Base-by-base conservation (phyloP, 75 land plant species). In the Sequoiadendron giganteum region DNA sequence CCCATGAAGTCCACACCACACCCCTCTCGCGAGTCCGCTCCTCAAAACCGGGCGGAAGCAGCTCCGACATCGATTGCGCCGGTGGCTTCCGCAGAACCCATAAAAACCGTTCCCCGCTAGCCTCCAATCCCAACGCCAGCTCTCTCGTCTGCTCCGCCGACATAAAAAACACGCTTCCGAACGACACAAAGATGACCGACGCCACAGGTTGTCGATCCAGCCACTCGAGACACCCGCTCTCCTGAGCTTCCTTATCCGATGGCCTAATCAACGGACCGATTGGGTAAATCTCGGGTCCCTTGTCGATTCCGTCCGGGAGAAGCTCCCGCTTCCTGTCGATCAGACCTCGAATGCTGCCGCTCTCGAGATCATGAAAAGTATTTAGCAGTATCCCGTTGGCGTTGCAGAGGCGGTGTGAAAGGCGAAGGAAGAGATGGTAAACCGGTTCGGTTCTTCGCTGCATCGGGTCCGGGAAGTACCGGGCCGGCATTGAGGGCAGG, bases 121-220 rank as follows among this genome's bases (percentile, higher is more conserved):
- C 87, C 86, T 95, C 95, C 36, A 95, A 75, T 19, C 94, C 97
- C 21, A 85, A 16, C 3, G 95, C 97, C 40, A 95, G 89, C 89
- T 94, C 96, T 79, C 61, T 90, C 85, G 90, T 47, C 75, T 94
- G 94, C 42, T 70, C 89, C 25, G 18, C 70, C 2, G 93, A 80
- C 58, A 95, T 81, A 52, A 86, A 16, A 3, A 91, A 93, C 36
- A 87, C 21, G 86, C 94, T 93, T 14, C 97, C 97, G 86, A 95
- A 95, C 87, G 93, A 93, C 13, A 95, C 55, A 83, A 93, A 95
- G 56, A 95, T 88, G 0, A 95, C 97, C 36, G 96, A 93, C 34
- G 70, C 45, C 6, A 39, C 80, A 1, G 93, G 95, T 48, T 95
- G 95, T 58, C 85, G 14, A 82, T 93, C 92, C 11, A 94, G 91